Base-by-base conservation (phyloP, 1,284 basidiomycete species). In the Rhodotorula mucilaginosa region DNA sequence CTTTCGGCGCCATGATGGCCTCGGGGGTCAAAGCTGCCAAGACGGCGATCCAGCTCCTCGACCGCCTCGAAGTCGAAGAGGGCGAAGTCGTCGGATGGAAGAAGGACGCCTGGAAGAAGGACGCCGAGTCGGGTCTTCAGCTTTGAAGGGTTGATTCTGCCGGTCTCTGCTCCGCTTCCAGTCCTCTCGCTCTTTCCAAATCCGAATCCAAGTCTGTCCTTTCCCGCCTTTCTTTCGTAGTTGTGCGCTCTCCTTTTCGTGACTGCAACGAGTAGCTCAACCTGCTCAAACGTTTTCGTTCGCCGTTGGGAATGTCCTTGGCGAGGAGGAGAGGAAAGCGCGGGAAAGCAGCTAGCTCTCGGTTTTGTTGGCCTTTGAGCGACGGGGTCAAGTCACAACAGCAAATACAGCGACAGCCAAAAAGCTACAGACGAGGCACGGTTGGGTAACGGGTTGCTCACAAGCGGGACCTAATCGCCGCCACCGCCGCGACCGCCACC, bases 21-120 rank as follows among this genome's bases (percentile, higher is more conserved):
- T 89, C 87, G 77, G 90, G 90, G 21, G 85, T 90, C 79, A 91
- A 90, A 79, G 90, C 90, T 29, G 89, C 90, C 5, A 85, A 87
- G 71, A 89, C 90, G 79, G 89, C 89, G 1, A 86, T 89, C 65
- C 86, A 85, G 64, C 83, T 88, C 58, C 82, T 88, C 67, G 86
- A 90, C 75, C 80, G 83, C 57, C 83, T 86, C 63, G 82, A 87
- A 73, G 81, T 92, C 60, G 84, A 86, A 16, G 84, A 88, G 70
- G 90, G 90, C 61, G 89, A 87, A 76, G 82, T 92, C 58, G 84
- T 90, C 13, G 86, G 84, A 21, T 57, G 48, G 49, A 61, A 61
- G 56, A 61, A 62, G 49, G 57, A 34, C 34, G 49, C 63, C 58
- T 44, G 46, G 58, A 61, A 61, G 60, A 64, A 64, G 39, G 61